Base-by-base conservation (phyloP, 768 basidiomycete species). In the Kwoniella bestiolae region DNA sequence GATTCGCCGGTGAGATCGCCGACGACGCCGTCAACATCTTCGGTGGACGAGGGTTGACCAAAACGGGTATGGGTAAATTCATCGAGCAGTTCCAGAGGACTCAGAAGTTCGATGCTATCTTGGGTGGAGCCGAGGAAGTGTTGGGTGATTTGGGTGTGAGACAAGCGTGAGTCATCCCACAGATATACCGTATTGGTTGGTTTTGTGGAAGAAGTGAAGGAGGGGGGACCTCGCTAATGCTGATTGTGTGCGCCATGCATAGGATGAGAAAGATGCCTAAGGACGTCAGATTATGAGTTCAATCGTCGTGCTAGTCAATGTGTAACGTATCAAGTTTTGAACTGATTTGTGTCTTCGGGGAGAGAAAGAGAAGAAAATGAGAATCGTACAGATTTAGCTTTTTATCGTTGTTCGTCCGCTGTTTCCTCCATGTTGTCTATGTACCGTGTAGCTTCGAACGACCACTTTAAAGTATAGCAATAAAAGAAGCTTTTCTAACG, bases 11-110 rank as follows among this genome's bases (percentile, higher is more conserved):
- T 74, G 88, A 90, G 41, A 91, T 91, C 18, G 89, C 91, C 16
- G 85, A 86, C 63, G 91, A 93, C 72, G 91, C 92, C 18, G 90
- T 92, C 45, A 80, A 81, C 65, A 86, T 92, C 68, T 92, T 92
- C 68, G 91, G 92, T 69, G 92, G 92, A 8, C 86, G 92, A 60
- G 92, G 90, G 52, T 86, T 94, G 65, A 92, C 92, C 28, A 85
- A 85, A 78, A 87, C 87, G 14, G 91, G 91, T 31, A 69, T 80
- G 77, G 77, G 79, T 56, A 76, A 76, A 59, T 65, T 73, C 47
- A 74, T 82, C 29, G 80, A 81, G 70, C 69, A 69, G 60, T 80
- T 80, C 73, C 75, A 75, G 61, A 60, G 77, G 32, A 79, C 77
- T 29, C 75, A 81, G 56, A 81, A 81, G 71, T 81, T 81, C 62